Evolutionary conservation across 208 protist genomes (phyloP), one percentile per base, ranked within the genome.

Genomic region (Strigomonas galati): DNA sequence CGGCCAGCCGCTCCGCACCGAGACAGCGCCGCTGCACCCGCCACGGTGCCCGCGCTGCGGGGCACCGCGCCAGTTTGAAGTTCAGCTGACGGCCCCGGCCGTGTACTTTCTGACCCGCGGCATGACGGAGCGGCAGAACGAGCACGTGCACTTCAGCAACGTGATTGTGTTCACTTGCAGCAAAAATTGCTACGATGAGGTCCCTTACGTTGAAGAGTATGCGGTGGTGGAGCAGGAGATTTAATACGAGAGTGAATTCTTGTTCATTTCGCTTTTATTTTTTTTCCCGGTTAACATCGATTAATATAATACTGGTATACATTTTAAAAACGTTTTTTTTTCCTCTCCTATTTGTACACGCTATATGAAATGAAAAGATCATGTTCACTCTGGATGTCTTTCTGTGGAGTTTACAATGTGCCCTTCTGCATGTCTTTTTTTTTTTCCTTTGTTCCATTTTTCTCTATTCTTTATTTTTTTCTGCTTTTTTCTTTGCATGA

Each of bases 31-130:
- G 10, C 53, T 66, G 15, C 40, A 54, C 6, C 64, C 89, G 14
- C 87, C 87, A 14, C 67, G 70, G 30, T 96, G 91, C 53, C 52
- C 79, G 5, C 66, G 53, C 24, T 96, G 91, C 53, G 74, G 74
- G 4, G 81, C 76, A 4, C 48, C 65, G 10, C 78, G 87, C 0
- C 81, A 65, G 49, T 93, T 90, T 72, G 91, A 96, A 73, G 72
- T 89, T 26, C 87, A 96, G 70, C 75, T 96, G 21, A 92, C 84
- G 9, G 81, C 91, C 0, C 91, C 87, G 3, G 65, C 72, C 2
- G 81, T 96, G 43, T 96, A 93, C 57, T 96, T 78, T 59, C 75
- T 96, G 30, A 93, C 84, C 7, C 86, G 81, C 48, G 69, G 70
- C 19, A 72, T 76, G 24, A 72, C 78, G 2, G 87, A 88, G 58